Evolutionary conservation across 1,139 yeast species (phyloP), one percentile per base, ranked within the genome.

Genomic region (Debaryomycetaceae sp.): DNA sequence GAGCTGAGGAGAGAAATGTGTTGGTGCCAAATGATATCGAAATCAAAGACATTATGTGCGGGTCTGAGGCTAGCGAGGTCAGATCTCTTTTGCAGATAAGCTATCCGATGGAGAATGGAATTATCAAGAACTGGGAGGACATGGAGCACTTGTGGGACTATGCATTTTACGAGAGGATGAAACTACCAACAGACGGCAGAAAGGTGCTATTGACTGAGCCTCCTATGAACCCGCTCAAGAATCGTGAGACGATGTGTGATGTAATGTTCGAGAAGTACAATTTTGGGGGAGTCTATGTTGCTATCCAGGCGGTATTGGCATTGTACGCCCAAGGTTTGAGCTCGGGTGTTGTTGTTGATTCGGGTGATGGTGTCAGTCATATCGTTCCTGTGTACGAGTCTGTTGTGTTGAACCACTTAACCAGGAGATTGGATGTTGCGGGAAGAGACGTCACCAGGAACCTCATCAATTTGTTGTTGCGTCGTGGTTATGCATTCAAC

Each of bases 141-240:
- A 93, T 95, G 98, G 96, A 89, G 58, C 95, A 91, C 58, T 77
- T 93, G 51, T 93, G 99, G 99, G 97, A 93, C 68, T 93, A 93
- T 66, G 95, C 98, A 24, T 93, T 93, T 66, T 87, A 86, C 68
- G 96, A 93, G 55, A 81, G 87, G 58, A 85, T 93, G 89, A 80
- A 89, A 61, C 71, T 86, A 40, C 75, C 82, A 24, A 83, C 95
- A 17, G 69, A 79, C 37, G 96, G 93, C 34, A 80, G 82, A 56
- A 91, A 91, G 67, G 81, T 93, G 40, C 75, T 93, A 55, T 75
- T 93, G 51, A 93, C 99, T 2, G 99, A 93, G 69, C 98, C 99
- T 14, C 99, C 99, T 52, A 87, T 93, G 95, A 93, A 93, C 64
- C 99, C 99, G 24, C 70, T 89, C 57, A 87, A 87, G 60, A 93